A percentile compares a stretch with the other conserved stretches of the same genome.
phyloP scores from a whole-genome alignment of 2,329 filamentous ascomycete genomes.

The Aspergillus niger region DNA sequence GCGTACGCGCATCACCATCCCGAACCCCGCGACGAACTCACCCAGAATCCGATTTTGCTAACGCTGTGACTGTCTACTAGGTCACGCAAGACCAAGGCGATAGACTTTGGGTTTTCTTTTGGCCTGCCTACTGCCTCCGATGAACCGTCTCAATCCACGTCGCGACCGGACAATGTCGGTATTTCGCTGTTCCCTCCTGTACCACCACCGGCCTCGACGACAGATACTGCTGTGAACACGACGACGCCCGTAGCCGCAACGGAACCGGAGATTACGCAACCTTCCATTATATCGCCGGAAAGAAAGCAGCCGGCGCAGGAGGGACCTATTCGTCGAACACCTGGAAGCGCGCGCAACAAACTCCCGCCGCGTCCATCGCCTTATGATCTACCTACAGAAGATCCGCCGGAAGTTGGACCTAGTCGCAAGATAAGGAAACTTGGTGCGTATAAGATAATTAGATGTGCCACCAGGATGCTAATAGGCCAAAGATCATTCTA shows the following conservation, averaged over 20 bases:
- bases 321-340: constrained; percentile 23
- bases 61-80: constrained; percentile 33
- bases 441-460: constrained; percentile 25
- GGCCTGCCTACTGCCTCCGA: constrained; percentile 31
- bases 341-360: constrained; percentile 36
- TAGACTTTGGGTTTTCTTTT: constrained; percentile 55
- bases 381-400: constrained; percentile 41
- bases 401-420: constrained; percentile 27
- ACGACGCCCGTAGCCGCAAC: constrained; percentile 14
- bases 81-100: constrained; percentile 49
- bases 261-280: constrained; percentile 11
- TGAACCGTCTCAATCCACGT: constrained; percentile 27
- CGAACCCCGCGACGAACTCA: constrained; percentile 25
- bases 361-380: constrained; percentile 35
- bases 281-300: constrained; percentile 16
- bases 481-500: constrained; percentile 3
- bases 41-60: constrained; percentile 25
- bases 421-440: constrained; percentile 38
- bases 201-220: constrained; percentile 22
- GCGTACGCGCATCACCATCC: constrained; percentile 47
- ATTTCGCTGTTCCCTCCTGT: constrained; percentile 21
- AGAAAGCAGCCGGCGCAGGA: constrained; percentile 19
- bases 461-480: not conserved
- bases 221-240: constrained; percentile 11
- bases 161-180: constrained; percentile 26